Base-by-base conservation (phyloP, 2,329 filamentous ascomycete species). In the Ceratocystis cubensis region DNA sequence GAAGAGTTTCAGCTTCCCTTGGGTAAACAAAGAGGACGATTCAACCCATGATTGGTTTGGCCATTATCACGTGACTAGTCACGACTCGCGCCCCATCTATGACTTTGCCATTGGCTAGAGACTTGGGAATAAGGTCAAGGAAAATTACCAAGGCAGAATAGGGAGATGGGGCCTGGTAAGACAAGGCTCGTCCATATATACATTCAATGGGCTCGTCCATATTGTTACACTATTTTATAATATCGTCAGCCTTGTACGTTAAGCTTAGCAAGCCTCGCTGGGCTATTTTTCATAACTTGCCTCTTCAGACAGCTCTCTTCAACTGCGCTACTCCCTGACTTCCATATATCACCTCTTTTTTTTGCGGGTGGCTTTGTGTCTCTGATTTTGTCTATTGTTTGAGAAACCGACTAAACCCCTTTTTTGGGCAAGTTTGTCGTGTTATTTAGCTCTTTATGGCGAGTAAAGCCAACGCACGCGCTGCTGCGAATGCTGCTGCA, bases 391-490 rank as follows among this genome's bases (percentile, higher is more conserved):
- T n/a, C 48, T 22, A 8, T 53, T 25, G 45, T 28, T 41, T 50
- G 22, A 46, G 28, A 25, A 22, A 13, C 41, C 10, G 13, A 37
- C 4, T 46, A 56, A 15, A 28, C 44, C 28, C 15, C 22, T 46
- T 15, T 25, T 33, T 44, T 53, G n/a, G 5, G 46, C n/a, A 45
- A 15, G 53, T 41, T 28, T 37, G 41, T 59, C n/a, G 22, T 25
- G n/a, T 53, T n/a, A 22, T n/a, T 25, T 25, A 25, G n/a, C n/a
- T 22, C n/a, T 44, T 48, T 33, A 67, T 67, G 66, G 65, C 66
- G 63, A 48, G 57, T 48, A 67, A 65, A 45, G 63, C 63, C 33
- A 67, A 63, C 66, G 61, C 61, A 67, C 65, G 65, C 65, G 65
- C 48, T 64, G 62, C 65, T 48, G 65, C 65, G 22, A 65, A 48